phyloP scores from a whole-genome alignment of 179 eudicot species.

The Actinidia chinensis region DNA sequence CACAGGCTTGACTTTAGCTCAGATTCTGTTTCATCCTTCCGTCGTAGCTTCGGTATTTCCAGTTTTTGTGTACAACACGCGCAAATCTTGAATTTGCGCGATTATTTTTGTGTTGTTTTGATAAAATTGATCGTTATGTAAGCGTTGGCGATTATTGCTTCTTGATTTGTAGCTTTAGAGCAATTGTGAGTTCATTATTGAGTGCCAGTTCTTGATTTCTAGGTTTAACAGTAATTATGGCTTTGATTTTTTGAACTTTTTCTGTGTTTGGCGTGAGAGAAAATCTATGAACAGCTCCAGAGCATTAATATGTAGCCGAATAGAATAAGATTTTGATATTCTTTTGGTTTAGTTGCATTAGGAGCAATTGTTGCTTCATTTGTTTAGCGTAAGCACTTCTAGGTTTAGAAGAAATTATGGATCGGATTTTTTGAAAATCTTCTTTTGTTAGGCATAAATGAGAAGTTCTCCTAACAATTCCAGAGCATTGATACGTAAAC shows the following conservation, averaged over 20 bases:
- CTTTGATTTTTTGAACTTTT: too few relatives aligned
- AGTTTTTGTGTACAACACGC: not conserved
- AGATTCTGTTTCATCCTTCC: slow-evolving; percentile 7
- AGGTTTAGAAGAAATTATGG: not conserved
- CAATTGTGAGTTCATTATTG: too few relatives aligned
- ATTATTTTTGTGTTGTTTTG: not conserved
- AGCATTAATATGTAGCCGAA: too few relatives aligned
- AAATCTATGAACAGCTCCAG: too few relatives aligned
- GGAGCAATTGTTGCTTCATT: not conserved
- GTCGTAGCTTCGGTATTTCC: slow-evolving; percentile 6
- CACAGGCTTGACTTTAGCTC: not conserved
- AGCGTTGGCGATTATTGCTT: not conserved
- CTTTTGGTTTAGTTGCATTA: too few relatives aligned
- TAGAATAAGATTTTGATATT: too few relatives aligned
- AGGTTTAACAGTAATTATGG: not conserved
- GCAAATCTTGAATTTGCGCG: not conserved
- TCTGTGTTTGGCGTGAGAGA: too few relatives aligned
- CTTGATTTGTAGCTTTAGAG: too few relatives aligned
- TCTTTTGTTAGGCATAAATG: not conserved
- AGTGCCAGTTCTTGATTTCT: not conserved
- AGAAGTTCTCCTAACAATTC: not conserved
- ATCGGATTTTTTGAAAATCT: not conserved
- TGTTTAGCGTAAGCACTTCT: not conserved
- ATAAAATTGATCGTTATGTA: not conserved
- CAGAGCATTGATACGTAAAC: not conserved